These are phyloP conservation scores for Dendrobium huoshanense DNA, from an alignment of 106 monocot genomes.

Conservation along the genomic window DNA sequence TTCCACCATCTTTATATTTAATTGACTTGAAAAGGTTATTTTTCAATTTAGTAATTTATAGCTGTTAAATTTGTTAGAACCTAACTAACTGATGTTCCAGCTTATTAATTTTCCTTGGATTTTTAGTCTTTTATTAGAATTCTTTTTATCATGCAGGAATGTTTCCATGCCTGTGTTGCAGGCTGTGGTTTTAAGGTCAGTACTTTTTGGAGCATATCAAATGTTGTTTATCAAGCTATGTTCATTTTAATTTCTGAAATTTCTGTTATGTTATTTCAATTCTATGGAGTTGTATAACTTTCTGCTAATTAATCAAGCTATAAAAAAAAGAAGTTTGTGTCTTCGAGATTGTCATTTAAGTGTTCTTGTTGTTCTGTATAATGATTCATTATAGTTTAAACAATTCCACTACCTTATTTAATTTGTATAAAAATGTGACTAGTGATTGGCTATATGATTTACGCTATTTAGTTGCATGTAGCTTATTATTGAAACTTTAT, in stretches of 20 bases:
- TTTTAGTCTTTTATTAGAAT: not conserved
- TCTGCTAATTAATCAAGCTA: not conserved
- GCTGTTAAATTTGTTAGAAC: not conserved
- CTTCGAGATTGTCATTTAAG: too few species aligned
- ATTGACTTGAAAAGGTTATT: not conserved
- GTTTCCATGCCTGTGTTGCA: conserved; percentile 86
- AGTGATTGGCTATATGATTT: not conserved
- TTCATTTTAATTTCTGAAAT: conserved; percentile 3
- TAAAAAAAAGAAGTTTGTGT: not conserved
- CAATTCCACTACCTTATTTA: not conserved
- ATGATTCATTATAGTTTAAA: not conserved
- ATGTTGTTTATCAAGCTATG: not conserved
- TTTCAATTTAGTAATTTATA: not conserved
- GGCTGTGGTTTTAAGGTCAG: conserved; percentile 93
- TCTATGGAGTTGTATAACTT: not conserved
- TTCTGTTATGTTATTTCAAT: not conserved
- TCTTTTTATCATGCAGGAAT: conserved; percentile 55
- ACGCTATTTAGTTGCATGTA: too few species aligned
- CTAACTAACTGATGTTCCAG: not conserved
- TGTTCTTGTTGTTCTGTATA: not conserved
- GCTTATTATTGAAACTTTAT: too few species aligned
- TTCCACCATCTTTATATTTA: not conserved
- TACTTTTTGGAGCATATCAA: conserved; percentile 1
- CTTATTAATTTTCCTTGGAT: not conserved
- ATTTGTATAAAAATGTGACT: not conserved